These are phyloP conservation scores for Saccharomyces jurei DNA, from an alignment of 805 yeast genomes.

Conservation along the genomic window DNA sequence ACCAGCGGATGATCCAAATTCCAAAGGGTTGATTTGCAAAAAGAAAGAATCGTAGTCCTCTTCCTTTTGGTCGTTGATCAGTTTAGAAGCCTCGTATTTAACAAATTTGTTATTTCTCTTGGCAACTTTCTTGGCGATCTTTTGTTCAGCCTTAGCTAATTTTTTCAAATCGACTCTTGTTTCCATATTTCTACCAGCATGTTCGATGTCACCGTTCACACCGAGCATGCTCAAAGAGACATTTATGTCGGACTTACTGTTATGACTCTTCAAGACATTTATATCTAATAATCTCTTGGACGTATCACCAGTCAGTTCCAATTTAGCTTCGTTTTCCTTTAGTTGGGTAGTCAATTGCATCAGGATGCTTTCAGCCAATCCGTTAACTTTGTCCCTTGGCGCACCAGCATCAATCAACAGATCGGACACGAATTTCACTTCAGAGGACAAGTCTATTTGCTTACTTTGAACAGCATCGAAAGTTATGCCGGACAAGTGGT, in stretches of 20 bases:
- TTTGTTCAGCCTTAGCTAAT: slow-evolving; percentile 92
- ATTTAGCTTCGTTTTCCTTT: slow-evolving; percentile 59
- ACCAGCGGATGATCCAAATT: slow-evolving; percentile 82
- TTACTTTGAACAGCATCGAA: slow-evolving; percentile 77
- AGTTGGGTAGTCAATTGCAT: slow-evolving; percentile 45
- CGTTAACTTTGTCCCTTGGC: slow-evolving; percentile 43
- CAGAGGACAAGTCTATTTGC: slow-evolving; percentile 56
- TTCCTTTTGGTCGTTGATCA: slow-evolving; percentile 53
- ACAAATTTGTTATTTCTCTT: slow-evolving; percentile 76
- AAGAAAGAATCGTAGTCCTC: slow-evolving; percentile 91
- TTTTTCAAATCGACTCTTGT: slow-evolving; percentile 93
- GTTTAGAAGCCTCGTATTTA: slow-evolving; percentile 87
- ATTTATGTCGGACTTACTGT: slow-evolving; percentile 60
- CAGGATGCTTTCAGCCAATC: slow-evolving; percentile 40
- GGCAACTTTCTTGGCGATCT: slow-evolving; percentile 94
- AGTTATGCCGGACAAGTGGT: slow-evolving; percentile 68
- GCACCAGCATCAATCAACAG: slow-evolving; percentile 83
- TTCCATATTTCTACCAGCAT: slow-evolving; percentile 85
- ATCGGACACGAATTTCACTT: slow-evolving; percentile 57
- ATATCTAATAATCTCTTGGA: slow-evolving; percentile 79
- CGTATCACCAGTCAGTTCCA: slow-evolving; percentile 76
- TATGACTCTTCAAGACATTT: slow-evolving; percentile 57
- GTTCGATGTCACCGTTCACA: slow-evolving; percentile 79
- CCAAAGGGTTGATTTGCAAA: slow-evolving; percentile 90
- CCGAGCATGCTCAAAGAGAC: slow-evolving; percentile 70